phyloP scores from a whole-genome alignment of 805 yeast species.

The Lipomyces kockii region DNA sequence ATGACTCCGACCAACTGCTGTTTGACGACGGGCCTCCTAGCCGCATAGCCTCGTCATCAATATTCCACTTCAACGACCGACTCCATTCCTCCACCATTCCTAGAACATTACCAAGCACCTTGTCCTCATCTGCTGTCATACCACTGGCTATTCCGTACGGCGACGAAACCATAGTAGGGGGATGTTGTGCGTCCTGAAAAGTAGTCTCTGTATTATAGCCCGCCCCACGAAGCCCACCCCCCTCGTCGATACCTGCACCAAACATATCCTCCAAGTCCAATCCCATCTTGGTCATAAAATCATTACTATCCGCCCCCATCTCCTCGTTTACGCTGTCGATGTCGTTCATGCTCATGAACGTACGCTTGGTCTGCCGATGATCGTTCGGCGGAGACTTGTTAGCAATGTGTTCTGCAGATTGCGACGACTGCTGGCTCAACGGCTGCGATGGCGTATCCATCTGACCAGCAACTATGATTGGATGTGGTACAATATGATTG shows the following conservation, averaged over 20 bases:
- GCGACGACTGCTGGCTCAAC: neutral
- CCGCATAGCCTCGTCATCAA: constrained; percentile 22
- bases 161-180: neutral
- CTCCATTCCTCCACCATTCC: constrained; percentile 22
- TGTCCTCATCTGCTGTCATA: constrained; percentile 11
- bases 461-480: neutral
- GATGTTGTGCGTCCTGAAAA: constrained; percentile 15
- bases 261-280: neutral
- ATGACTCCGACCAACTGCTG: neutral
- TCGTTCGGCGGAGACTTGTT: neutral
- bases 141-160: constrained; percentile 4
- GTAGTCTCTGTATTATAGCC: neutral
- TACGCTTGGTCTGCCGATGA: neutral
- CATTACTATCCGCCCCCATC: neutral
- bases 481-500: neutral
- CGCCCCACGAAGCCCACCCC: neutral
- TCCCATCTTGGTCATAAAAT: neutral
- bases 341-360: neutral
- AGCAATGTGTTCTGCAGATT: neutral
- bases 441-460: neutral
- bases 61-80: constrained; percentile 21
- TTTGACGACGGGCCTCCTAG: constrained; percentile 5
- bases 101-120: constrained; percentile 17
- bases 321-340: constrained; percentile 1
- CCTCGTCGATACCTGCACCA: neutral